phyloP scores from a whole-genome alignment of 345 rosid genomes.

The Conringia planisiliqua region DNA sequence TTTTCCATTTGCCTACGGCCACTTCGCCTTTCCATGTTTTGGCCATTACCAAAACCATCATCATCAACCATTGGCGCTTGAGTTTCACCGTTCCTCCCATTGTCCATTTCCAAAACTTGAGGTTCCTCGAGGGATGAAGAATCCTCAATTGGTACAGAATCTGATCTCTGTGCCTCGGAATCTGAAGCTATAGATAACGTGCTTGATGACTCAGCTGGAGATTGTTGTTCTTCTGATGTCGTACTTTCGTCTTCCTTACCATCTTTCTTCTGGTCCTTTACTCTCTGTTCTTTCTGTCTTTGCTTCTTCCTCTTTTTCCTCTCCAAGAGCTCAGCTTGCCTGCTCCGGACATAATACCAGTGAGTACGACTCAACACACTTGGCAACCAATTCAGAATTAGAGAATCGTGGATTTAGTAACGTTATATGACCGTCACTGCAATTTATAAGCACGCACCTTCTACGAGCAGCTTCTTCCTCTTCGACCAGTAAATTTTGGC shows the following conservation, averaged over 20 bases:
- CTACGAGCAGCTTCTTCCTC: constrained; percentile 96
- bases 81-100: constrained; percentile 44
- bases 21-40: constrained; percentile 40
- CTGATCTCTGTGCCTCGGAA: constrained; percentile 43
- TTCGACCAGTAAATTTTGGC: constrained; percentile 86
- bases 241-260: constrained; percentile 42
- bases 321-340: constrained; percentile 79
- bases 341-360: constrained; percentile 30
- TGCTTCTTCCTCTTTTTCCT: constrained; percentile 79
- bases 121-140: constrained; percentile 39
- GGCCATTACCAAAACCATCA: constrained; percentile 33
- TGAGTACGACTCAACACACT: constrained; percentile 2
- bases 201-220: constrained; percentile 44
- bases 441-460: constrained; percentile 46
- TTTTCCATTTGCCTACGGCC: constrained; percentile 34
- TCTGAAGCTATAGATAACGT: constrained; percentile 39
- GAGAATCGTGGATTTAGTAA: neutral
- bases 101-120: constrained; percentile 33
- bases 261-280: constrained; percentile 59
- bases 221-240: constrained; percentile 35
- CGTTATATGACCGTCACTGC: neutral
- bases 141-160: constrained; percentile 33
- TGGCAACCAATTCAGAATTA: neutral
- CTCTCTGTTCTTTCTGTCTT: constrained; percentile 80
- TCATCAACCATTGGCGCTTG: constrained; percentile 38